Conservation (phyloP, 2,329 filamentous ascomycete species). For the Grosmannia huntii region DNA sequence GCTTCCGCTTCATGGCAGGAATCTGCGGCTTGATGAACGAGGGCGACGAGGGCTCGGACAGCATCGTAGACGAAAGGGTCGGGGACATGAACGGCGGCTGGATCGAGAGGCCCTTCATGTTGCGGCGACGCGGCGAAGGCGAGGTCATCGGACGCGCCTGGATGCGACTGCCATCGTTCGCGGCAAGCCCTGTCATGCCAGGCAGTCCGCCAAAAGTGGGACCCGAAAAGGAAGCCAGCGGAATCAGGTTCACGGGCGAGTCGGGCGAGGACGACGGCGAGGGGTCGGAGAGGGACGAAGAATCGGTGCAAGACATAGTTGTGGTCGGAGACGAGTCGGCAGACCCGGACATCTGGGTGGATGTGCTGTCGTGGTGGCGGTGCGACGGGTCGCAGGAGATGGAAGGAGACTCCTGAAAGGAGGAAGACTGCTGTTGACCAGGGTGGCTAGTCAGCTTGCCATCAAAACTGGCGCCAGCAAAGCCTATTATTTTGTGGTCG, state of each 20-base stretch:
- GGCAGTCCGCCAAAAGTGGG: constrained; percentile 39
- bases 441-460: constrained; percentile 18
- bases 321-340: constrained; percentile 92
- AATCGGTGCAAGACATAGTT: constrained; percentile 84
- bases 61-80: constrained; percentile 31
- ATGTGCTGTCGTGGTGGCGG: constrained; percentile 65
- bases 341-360: constrained; percentile 66
- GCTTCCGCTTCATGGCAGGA: constrained; percentile 58
- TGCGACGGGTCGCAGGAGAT: constrained; percentile 40
- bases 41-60: constrained; percentile 57
- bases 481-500: constrained; percentile 37
- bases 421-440: constrained; percentile 12
- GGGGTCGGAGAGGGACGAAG: constrained; percentile 76
- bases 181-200: constrained; percentile 23
- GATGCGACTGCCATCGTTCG: constrained; percentile 13
- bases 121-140: constrained; percentile 60
- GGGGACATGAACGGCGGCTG: constrained; percentile 44
- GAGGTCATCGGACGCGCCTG: constrained; percentile 51
- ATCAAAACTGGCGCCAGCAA: constrained; percentile 24
- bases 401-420: constrained; percentile 23
- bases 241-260: constrained; percentile 64
- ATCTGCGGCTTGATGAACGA: constrained; percentile 72
- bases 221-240: constrained; percentile 55
- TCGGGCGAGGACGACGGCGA: constrained; percentile 89
- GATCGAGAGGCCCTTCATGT: constrained; percentile 74